Percentiles rank a stretch among this genome's conserved stretches.
Evolutionary conservation across 257 asterid genomes (phyloP).

Genomic region (Lavandula angustifolia): DNA sequence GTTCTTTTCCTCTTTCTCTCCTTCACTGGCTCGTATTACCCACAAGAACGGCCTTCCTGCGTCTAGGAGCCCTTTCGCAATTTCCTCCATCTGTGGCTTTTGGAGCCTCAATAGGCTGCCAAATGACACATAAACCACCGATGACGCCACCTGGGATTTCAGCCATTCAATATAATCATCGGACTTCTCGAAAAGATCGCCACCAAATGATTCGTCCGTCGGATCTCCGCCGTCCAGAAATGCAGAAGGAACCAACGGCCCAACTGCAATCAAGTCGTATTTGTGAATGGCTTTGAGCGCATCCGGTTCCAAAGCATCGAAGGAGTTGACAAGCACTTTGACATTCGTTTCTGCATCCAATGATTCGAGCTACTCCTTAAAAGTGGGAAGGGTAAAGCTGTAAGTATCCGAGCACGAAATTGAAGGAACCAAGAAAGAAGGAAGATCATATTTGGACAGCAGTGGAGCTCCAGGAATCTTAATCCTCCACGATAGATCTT

Average conservation of each 20-base stretch:
- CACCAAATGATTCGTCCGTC: conserved; percentile 33
- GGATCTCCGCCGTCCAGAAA: conserved; percentile 35
- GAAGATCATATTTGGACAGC: conserved; percentile 50
- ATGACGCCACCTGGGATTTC: conserved; percentile 30
- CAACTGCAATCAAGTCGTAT: conserved; percentile 43
- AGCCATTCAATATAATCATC: conserved; percentile 47
- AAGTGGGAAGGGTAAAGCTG: conserved; percentile 25
- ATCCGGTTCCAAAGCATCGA: conserved; percentile 44
- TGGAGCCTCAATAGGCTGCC: conserved; percentile 47
- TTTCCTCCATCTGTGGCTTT: conserved; percentile 51
- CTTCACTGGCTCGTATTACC: conserved; percentile 42
- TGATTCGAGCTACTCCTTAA: conserved; percentile 48
- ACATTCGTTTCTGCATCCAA: conserved; percentile 41
- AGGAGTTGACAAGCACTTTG: conserved; percentile 50
- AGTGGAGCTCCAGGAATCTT: conserved; percentile 51
- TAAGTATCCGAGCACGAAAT: neutral
- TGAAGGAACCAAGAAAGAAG: conserved; percentile 48
- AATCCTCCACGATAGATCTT: conserved; percentile 25
- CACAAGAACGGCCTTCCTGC: conserved; percentile 56
- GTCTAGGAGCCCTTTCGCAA: conserved; percentile 39
- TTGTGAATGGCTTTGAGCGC: conserved; percentile 36
- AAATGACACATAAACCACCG: conserved; percentile 64
- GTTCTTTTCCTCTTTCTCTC: neutral
- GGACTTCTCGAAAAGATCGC: conserved; percentile 45
- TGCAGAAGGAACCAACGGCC: conserved; percentile 58